phyloP scores from a whole-genome alignment of 495 filamentous ascomycete genomes.

The Aspergillus olivimuriae region DNA sequence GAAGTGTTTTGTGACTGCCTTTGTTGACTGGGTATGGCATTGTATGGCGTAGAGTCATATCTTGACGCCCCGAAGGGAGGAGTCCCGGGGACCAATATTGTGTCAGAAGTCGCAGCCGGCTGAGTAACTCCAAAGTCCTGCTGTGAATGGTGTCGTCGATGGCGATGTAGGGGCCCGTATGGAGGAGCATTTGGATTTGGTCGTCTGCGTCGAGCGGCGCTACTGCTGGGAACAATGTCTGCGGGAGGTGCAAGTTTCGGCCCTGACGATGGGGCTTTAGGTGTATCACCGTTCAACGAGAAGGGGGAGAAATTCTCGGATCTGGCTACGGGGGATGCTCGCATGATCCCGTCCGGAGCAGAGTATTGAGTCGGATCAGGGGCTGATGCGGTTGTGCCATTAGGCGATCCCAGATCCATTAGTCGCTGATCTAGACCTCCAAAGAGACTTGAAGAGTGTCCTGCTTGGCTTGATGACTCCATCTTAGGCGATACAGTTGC shows the following conservation, averaged over 20 bases:
- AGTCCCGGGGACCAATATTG: conserved; percentile 23
- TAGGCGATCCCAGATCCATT: conserved; percentile 10
- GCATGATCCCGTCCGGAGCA: conserved; percentile 4
- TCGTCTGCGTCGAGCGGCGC: conserved; percentile 23
- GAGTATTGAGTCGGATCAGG: conserved; percentile 7
- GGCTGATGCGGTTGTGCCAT: conserved; percentile 17
- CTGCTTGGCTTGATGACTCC: conserved; percentile 4
- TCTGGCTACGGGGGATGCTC: conserved; percentile 6
- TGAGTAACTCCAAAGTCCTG: conserved; percentile 21
- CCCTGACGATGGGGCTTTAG: conserved; percentile 10
- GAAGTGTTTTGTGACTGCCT: conserved; percentile 60
- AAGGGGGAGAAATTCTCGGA: conserved; percentile 9
- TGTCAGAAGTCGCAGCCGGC: conserved; percentile 16
- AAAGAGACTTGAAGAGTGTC: no score
- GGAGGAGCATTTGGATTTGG: conserved; percentile 44
- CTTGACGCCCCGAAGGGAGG: conserved; percentile 28
- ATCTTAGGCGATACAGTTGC: conserved; percentile 24
- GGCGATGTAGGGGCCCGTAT: conserved; percentile 24
- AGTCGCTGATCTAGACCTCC: conserved; percentile 5
- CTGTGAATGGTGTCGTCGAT: conserved; percentile 34
- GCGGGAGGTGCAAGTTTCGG: conserved; percentile 52
- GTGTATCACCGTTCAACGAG: conserved; percentile 12
- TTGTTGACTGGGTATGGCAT: conserved; percentile 29
- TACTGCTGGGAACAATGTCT: conserved; percentile 40
- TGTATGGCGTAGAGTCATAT: conserved; percentile 19